These are phyloP conservation scores for Hymenoscyphus repandus DNA, from an alignment of 2,329 filamentous ascomycete species.

Conservation along the genomic window DNA sequence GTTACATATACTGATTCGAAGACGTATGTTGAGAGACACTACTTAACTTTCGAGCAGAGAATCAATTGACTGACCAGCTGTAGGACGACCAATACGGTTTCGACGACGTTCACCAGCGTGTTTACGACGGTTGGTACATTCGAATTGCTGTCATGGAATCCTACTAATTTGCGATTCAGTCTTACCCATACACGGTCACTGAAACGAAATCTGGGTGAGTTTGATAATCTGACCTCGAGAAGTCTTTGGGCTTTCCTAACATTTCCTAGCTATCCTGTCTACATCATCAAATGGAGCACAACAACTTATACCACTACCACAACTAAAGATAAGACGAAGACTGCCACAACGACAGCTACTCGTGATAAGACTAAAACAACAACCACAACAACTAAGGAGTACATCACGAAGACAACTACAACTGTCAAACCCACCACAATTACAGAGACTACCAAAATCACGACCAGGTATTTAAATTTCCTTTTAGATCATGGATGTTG, in stretches of 20 bases:
- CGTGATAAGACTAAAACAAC: not conserved
- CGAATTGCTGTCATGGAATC: too few relatives aligned
- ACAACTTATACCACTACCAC: not conserved
- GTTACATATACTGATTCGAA: constrained; percentile 2
- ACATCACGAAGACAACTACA: not conserved
- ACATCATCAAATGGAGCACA: not conserved
- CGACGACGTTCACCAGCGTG: not conserved
- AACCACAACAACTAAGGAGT: too few relatives aligned
- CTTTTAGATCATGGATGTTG: not conserved
- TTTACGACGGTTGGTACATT: not conserved
- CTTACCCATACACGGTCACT: constrained; percentile 6
- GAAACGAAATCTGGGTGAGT: not conserved
- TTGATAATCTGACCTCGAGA: not conserved
- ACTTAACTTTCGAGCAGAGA: too few relatives aligned
- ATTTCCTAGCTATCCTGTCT: not conserved
- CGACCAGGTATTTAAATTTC: not conserved
- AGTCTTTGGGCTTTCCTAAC: not conserved
- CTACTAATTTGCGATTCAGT: constrained; percentile 1
- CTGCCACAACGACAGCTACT: not conserved
- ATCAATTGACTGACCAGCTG: not conserved
- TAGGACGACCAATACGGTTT: not conserved
- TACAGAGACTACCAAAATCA: not conserved
- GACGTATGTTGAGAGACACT: constrained; percentile 4
- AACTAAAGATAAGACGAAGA: not conserved
- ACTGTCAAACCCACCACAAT: not conserved